Conservation (phyloP, 2,329 filamentous ascomycete species). For the Pleoardoris graminearum region DNA sequence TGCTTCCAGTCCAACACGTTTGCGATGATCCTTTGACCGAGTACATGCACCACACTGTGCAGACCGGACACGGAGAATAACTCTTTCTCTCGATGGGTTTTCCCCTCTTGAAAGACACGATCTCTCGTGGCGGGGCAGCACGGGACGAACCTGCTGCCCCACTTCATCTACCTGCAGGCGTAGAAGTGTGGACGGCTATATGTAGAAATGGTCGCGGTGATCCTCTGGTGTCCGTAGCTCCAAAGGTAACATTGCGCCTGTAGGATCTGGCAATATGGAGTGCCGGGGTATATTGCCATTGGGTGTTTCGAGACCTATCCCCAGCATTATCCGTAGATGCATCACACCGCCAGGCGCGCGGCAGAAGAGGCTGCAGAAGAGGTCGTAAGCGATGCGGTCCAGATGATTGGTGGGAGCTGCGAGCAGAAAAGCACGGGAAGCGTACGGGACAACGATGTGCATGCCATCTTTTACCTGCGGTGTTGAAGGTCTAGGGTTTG, state of each 20-base stretch:
- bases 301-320: neutral
- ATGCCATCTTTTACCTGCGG: too few relatives aligned
- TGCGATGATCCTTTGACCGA: neutral
- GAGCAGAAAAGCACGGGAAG: neutral
- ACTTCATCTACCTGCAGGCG: constrained; percentile 1
- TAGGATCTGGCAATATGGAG: constrained; percentile 5
- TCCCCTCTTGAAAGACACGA: too few relatives aligned
- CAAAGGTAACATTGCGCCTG: neutral
- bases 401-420: neutral
- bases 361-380: neutral
- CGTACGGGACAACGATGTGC: neutral
- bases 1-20: neutral
- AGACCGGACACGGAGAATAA: too few relatives aligned
- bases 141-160: too few relatives aligned
- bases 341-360: constrained; percentile 1
- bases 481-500: too few relatives aligned
- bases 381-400: neutral
- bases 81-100: too few relatives aligned
- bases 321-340: neutral
- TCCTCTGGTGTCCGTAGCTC: neutral
- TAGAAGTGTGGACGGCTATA: neutral
- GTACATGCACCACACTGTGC: too few relatives aligned
- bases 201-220: neutral
- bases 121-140: too few relatives aligned
- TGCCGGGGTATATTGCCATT: neutral